phyloP scores from a whole-genome alignment of 768 basidiomycete genomes.

The Boletus barrowsii region DNA sequence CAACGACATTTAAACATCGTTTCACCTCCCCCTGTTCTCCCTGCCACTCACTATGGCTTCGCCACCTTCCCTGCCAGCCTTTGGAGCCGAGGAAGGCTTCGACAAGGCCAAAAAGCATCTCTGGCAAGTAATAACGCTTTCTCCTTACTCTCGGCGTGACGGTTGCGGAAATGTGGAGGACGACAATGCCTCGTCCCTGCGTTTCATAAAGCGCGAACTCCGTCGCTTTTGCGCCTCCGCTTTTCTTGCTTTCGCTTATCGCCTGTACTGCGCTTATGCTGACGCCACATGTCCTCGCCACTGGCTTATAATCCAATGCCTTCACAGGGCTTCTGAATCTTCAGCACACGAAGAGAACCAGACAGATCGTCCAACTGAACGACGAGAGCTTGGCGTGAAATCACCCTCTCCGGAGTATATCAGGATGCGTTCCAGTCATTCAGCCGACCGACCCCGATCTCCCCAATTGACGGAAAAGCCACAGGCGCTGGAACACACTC shows the following conservation, averaged over 20 bases:
- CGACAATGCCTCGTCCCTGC: constrained; percentile 9
- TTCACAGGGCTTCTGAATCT: constrained; percentile 32
- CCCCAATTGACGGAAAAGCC: constrained; percentile 17
- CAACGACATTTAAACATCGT: constrained; percentile 24
- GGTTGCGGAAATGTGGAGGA: constrained; percentile 11
- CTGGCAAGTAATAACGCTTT: constrained; percentile 27
- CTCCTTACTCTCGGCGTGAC: constrained; percentile 4
- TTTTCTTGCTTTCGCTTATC: constrained; percentile 23
- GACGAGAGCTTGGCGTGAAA: constrained; percentile 12
- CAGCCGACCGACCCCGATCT: constrained; percentile 18
- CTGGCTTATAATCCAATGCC: constrained; percentile 19
- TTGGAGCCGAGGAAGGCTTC: constrained; percentile 31
- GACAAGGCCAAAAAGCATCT: constrained; percentile 36
- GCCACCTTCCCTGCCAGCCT: constrained; percentile 13
- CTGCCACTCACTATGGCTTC: constrained; percentile 24
- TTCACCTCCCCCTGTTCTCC: constrained; percentile 23
- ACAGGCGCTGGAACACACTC: constrained; percentile 21
- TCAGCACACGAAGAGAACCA: constrained; percentile 21
- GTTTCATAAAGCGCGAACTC: constrained; percentile 12
- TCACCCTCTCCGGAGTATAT: constrained; percentile 22
- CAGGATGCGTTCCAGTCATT: constrained; percentile 20
- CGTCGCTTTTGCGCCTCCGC: constrained; percentile 10
- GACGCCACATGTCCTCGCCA: constrained; percentile 31
- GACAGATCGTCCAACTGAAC: constrained; percentile 12
- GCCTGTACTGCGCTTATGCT: constrained; percentile 21